These are phyloP conservation scores for Aphanomyces euteiches DNA, from an alignment of 352 stramenopile genomes.

Conservation along the genomic window DNA sequence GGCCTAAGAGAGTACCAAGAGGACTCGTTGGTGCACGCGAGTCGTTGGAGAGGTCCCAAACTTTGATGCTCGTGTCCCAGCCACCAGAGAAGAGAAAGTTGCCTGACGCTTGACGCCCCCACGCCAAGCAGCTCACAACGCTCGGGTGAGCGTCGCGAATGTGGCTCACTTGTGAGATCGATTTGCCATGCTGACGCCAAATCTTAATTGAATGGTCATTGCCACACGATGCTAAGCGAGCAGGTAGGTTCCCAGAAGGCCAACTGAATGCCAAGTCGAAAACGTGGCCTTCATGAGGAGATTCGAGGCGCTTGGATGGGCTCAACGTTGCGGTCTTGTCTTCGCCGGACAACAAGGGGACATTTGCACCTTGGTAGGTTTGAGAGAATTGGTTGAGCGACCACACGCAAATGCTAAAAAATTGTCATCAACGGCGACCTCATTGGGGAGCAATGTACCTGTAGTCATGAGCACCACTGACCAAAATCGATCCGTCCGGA, in stretches of 20 bases:
- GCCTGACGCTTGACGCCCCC: constrained; percentile 20
- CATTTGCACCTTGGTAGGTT: constrained; percentile 27
- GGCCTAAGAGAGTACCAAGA: constrained; percentile 21
- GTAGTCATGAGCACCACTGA: constrained; percentile 31
- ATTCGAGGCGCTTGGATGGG: constrained; percentile 20
- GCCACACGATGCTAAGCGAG: constrained; percentile 25
- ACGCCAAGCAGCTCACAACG: constrained; percentile 27
- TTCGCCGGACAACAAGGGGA: constrained; percentile 19
- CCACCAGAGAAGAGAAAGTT: constrained; percentile 31
- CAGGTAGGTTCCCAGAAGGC: not conserved
- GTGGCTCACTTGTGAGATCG: constrained; percentile 19
- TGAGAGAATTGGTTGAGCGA: constrained; percentile 9
- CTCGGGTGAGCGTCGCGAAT: constrained; percentile 25
- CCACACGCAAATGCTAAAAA: constrained; percentile 29
- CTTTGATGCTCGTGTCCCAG: constrained; percentile 31
- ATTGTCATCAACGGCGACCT: not conserved
- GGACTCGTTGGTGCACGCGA: constrained; percentile 8
- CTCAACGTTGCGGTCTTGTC: constrained; percentile 12
- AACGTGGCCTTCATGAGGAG: constrained; percentile 27
- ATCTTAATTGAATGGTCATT: constrained; percentile 32
- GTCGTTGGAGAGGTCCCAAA: constrained; percentile 21
- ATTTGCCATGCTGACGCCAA: constrained; percentile 24
- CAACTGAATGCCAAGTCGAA: constrained; percentile 17
- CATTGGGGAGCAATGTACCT: constrained; percentile 10
- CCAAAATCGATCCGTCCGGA: constrained; percentile 20